These are phyloP conservation scores for Limnanthes douglasii DNA, from an alignment of 345 rosid species.

Conservation along the genomic window DNA sequence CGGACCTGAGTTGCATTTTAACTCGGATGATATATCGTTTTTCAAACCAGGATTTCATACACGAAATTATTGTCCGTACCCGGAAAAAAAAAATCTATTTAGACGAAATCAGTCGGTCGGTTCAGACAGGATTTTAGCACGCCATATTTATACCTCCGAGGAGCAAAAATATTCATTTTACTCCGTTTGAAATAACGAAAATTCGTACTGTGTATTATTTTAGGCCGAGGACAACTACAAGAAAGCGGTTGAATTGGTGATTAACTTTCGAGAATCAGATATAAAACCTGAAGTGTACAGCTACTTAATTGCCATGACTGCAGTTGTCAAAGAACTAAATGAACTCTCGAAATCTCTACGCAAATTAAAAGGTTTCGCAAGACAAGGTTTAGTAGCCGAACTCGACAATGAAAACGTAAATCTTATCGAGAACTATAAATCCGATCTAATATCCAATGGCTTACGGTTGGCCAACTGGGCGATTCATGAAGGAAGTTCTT, in stretches of 20 bases:
- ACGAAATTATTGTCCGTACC: too few species aligned
- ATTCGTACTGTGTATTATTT: constrained; percentile 2
- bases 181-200: too few species aligned
- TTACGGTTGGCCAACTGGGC: constrained; percentile 55
- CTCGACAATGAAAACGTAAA: constrained; percentile 32
- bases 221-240: constrained; percentile 79
- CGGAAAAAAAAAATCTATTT: too few species aligned
- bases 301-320: constrained; percentile 86
- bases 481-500: constrained; percentile 39
- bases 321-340: constrained; percentile 81
- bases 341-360: constrained; percentile 62
- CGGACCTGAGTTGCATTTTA: too few species aligned
- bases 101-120: too few species aligned
- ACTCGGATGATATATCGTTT: too few species aligned
- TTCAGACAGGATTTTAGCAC: too few species aligned
- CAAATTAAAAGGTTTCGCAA: constrained; percentile 45
- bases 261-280: constrained; percentile 47
- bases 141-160: too few species aligned
- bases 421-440: constrained; percentile 55
- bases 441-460: constrained; percentile 55
- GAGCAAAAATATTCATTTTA: too few species aligned
- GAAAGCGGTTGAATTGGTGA: constrained; percentile 53
- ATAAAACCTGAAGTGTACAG: constrained; percentile 76
- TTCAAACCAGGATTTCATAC: too few species aligned
- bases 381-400: constrained; percentile 41